Conservation (phyloP, 2,329 filamentous ascomycete species). For the Sarocladium strictum region DNA sequence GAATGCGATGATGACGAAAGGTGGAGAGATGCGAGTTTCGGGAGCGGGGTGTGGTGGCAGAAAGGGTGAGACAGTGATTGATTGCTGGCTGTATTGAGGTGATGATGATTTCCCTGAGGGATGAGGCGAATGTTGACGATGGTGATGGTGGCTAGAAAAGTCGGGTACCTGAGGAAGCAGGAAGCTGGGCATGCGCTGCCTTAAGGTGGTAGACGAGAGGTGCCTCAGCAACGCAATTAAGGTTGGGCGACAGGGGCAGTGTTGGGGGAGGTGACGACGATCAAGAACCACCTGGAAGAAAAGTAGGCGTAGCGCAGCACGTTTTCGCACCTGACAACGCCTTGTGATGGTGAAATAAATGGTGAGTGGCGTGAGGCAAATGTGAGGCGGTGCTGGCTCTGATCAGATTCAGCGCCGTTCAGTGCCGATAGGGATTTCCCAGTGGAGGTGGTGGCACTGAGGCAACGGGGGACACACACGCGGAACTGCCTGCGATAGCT, state of each 20-base stretch:
- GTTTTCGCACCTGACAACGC: not conserved
- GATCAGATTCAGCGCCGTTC: not conserved
- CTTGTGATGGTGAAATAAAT: not conserved
- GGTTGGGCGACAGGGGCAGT: not conserved
- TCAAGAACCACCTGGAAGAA: too few species aligned
- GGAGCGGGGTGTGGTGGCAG: not conserved
- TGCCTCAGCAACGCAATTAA: not conserved
- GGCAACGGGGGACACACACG: not conserved
- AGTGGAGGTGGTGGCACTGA: not conserved
- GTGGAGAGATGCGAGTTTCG: not conserved
- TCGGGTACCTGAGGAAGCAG: not conserved
- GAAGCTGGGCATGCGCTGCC: not conserved
- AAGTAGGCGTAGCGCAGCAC: too few species aligned
- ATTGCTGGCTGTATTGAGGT: not conserved
- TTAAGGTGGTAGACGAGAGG: not conserved
- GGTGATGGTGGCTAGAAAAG: too few species aligned
- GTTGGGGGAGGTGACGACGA: not conserved
- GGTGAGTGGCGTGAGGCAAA: not conserved
- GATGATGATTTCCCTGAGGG: not conserved
- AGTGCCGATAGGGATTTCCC: not conserved
- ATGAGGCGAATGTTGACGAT: not conserved
- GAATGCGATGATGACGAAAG: conserved; percentile 9
- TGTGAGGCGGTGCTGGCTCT: not conserved
- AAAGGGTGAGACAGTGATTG: not conserved
- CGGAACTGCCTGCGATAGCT: not conserved